These are phyloP conservation scores for Corylus heterophylla DNA, from an alignment of 306 rosid species.

Conservation along the genomic window DNA sequence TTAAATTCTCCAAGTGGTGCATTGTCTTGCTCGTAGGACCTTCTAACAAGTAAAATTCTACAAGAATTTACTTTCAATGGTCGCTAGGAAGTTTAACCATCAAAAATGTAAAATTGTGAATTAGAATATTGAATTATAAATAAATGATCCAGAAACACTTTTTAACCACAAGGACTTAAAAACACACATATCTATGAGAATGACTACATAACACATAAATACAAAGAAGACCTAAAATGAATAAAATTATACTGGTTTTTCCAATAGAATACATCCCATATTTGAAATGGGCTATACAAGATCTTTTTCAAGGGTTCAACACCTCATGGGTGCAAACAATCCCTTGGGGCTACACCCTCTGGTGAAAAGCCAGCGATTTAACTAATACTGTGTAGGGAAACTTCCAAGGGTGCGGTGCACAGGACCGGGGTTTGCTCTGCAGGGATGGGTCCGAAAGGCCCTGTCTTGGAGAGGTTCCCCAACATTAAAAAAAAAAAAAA, in stretches of 20 bases:
- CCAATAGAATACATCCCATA: neutral
- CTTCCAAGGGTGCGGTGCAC: too few species aligned
- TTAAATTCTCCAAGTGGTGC: neutral
- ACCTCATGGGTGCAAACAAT: too few species aligned
- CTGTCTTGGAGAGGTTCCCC: too few species aligned
- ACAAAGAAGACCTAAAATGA: neutral
- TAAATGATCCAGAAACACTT: neutral
- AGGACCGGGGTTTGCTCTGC: too few species aligned
- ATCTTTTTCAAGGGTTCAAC: neutral
- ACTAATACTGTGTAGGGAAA: too few species aligned
- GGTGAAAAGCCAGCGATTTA: too few species aligned
- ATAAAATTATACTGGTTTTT: neutral
- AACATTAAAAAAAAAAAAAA: too few species aligned
- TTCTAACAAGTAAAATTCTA: neutral
- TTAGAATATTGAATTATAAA: neutral
- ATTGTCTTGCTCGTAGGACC: neutral
- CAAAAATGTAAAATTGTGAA: neutral
- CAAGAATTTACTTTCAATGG: neutral
- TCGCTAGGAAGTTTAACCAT: neutral
- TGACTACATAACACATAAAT: neutral
- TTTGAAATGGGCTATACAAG: neutral
- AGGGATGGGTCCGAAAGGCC: too few species aligned
- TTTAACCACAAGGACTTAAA: neutral
- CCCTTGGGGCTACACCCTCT: too few species aligned
- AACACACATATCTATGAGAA: neutral